Percentiles rank a stretch among this genome's conserved stretches.
Evolutionary conservation across 2,329 filamentous ascomycete genomes (phyloP).

Genomic region (Huntiella abstrusa): DNA sequence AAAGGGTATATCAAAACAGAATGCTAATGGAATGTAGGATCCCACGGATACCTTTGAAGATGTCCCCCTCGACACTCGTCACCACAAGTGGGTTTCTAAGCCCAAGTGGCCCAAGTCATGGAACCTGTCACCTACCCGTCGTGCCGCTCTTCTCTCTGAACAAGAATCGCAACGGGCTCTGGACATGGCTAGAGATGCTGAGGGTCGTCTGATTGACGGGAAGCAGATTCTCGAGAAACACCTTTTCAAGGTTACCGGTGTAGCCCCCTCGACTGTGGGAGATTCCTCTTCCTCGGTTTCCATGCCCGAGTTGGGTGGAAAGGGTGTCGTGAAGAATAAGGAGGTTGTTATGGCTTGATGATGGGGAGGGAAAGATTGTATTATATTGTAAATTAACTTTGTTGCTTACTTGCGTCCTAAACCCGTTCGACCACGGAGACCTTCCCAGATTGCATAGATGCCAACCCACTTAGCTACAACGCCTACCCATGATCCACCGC

Average conservation of each 20-base stretch:
- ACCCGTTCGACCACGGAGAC: too few relatives aligned
- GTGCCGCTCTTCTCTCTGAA: slow-evolving; percentile 41
- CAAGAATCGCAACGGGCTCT: slow-evolving; percentile 31
- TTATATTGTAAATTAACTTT: too few relatives aligned
- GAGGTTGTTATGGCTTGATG: not conserved
- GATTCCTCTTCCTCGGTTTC: not conserved
- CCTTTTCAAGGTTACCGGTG: slow-evolving; percentile 6
- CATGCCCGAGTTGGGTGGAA: slow-evolving; percentile 6
- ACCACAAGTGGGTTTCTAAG: slow-evolving; percentile 49
- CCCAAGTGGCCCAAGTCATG: slow-evolving; percentile 65
- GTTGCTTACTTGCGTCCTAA: too few relatives aligned
- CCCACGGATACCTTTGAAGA: slow-evolving; percentile 68
- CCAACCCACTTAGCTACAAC: slow-evolving; percentile 31
- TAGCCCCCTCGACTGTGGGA: slow-evolving; percentile 6
- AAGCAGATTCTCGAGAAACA: slow-evolving; percentile 24
- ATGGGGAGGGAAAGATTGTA: not conserved
- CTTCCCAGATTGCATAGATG: not conserved
- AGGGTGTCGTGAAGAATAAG: not conserved
- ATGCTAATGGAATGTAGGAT: slow-evolving; percentile 28
- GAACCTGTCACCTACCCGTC: slow-evolving; percentile 56
- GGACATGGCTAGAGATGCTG: slow-evolving; percentile 35
- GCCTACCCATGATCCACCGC: slow-evolving; percentile 29
- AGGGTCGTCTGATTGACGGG: slow-evolving; percentile 42
- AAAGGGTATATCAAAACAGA: too few relatives aligned
- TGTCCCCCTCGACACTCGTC: slow-evolving; percentile 70